Conservation (phyloP, 2,329 filamentous ascomycete genomes). For the Xylariaceae sp. region DNA sequence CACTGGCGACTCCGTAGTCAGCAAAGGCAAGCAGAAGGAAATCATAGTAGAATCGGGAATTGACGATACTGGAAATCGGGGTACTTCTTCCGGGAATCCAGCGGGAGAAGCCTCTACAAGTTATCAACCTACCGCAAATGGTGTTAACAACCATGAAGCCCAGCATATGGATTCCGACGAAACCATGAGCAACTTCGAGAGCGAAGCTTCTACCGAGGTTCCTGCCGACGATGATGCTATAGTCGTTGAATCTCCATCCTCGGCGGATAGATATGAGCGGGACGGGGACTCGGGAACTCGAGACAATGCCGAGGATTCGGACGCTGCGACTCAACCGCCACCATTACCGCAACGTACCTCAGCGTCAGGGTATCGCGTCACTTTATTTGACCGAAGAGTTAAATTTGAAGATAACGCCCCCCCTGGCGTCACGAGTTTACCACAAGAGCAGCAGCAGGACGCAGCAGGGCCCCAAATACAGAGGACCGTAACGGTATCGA, state of each 20-base stretch:
- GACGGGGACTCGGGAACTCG: conserved; percentile 6
- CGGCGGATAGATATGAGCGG: conserved; percentile 8
- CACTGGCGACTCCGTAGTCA: not conserved
- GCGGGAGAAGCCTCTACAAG: not conserved
- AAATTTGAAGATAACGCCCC: not conserved
- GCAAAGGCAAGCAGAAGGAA: not conserved
- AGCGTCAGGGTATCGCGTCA: conserved; percentile 25
- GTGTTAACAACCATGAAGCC: not conserved
- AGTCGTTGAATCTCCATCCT: conserved; percentile 9
- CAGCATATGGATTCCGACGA: not conserved
- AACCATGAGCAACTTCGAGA: conserved; percentile 6
- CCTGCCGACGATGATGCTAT: conserved; percentile 9
- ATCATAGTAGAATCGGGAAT: too few species aligned
- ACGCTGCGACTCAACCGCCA: conserved; percentile 20
- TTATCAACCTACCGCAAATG: not conserved
- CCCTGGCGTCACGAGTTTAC: not conserved
- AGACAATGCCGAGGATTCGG: not conserved
- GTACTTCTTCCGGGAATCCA: too few species aligned
- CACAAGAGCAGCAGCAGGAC: not conserved
- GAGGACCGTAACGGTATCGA: conserved; percentile 1
- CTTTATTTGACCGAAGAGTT: conserved; percentile 19
- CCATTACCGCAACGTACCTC: conserved; percentile 25
- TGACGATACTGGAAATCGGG: too few species aligned
- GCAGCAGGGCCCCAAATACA: not conserved
- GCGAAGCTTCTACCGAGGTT: conserved; percentile 7